These are phyloP conservation scores for Xylariaceae sp. DNA, from an alignment of 2,329 filamentous ascomycete species.

Conservation along the genomic window DNA sequence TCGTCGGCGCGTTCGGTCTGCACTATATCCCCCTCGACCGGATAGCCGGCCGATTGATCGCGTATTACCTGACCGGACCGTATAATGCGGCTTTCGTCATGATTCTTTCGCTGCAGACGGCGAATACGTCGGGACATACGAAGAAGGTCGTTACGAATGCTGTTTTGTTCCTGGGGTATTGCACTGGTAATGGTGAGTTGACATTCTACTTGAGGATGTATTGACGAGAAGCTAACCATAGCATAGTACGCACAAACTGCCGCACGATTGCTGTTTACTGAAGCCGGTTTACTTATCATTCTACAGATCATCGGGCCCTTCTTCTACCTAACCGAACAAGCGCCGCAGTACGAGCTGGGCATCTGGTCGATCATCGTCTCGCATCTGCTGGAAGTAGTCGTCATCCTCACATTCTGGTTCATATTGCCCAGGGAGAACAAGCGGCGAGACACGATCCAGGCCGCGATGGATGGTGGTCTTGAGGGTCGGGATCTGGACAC, in stretches of 20 bases:
- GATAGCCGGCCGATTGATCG: constrained; percentile 44
- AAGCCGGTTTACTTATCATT: constrained; percentile 7
- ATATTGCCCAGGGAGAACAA: constrained; percentile 46
- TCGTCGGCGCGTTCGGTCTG: constrained; percentile 49
- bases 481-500: constrained; percentile 43
- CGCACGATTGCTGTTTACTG: neutral
- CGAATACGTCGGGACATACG: constrained; percentile 47
- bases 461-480: constrained; percentile 31
- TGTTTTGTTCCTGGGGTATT: constrained; percentile 48
- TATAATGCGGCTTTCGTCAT: constrained; percentile 51
- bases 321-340: constrained; percentile 47
- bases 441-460: constrained; percentile 43
- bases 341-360: constrained; percentile 44
- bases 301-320: constrained; percentile 45
- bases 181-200: constrained; percentile 40
- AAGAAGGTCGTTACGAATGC: constrained; percentile 58
- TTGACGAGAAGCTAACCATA: neutral
- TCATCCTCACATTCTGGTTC: constrained; percentile 42
- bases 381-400: constrained; percentile 47
- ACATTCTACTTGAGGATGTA: neutral
- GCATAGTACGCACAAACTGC: constrained; percentile 1
- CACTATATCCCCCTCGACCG: constrained; percentile 42
- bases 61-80: constrained; percentile 51
- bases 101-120: constrained; percentile 36
- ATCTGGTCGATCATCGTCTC: constrained; percentile 54